Evolutionary conservation across 2,329 filamentous ascomycete genomes (phyloP).

Genomic region (Hypoxylon sp.): DNA sequence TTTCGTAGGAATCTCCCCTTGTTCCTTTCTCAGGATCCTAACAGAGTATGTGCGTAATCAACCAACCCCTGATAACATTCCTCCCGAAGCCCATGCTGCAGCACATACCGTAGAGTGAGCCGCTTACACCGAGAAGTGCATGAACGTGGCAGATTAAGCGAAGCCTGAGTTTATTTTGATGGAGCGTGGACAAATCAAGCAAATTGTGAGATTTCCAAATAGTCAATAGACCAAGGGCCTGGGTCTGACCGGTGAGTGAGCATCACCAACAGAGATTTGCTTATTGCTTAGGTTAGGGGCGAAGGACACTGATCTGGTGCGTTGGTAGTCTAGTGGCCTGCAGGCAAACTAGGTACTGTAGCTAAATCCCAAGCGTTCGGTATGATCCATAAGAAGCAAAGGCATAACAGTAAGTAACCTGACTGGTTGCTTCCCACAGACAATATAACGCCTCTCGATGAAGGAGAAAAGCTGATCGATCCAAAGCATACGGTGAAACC

Average conservation of each 20-base stretch:
- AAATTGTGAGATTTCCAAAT: not conserved
- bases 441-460: conserved; percentile 8
- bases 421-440: conserved; percentile 13
- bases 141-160: conserved; percentile 1
- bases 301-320: not conserved
- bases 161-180: not conserved
- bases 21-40: not conserved
- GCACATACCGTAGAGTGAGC: not conserved
- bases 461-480: conserved; percentile 14
- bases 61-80: not conserved
- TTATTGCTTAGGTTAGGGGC: not conserved
- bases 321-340: not conserved
- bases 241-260: not conserved
- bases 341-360: not conserved
- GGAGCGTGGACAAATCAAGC: not conserved
- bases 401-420: not conserved
- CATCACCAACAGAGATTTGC: not conserved
- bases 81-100: not conserved
- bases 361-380: not conserved
- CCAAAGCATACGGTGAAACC: conserved; percentile 10
- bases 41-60: not conserved
- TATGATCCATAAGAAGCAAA: not conserved
- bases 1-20: not conserved
- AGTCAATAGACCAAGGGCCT: not conserved
- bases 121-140: conserved; percentile 14